Conservation (phyloP, 106 monocot species). For the Hemerocallis citrina region DNA sequence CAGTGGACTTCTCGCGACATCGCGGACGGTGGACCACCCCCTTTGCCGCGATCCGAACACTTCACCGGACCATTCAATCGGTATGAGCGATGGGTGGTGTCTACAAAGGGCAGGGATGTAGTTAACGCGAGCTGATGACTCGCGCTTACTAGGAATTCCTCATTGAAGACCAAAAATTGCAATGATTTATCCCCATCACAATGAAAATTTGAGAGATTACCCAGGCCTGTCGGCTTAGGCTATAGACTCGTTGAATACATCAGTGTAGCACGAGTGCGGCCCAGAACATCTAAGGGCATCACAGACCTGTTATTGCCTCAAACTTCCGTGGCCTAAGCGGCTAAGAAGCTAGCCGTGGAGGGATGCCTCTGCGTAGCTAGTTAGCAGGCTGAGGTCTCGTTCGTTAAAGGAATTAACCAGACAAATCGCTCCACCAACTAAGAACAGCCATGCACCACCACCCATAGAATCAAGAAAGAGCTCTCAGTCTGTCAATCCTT, state of each 20-base stretch:
- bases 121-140: conserved; percentile 12
- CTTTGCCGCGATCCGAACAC: background rate
- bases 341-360: conserved; percentile 72
- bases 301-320: conserved; percentile 85
- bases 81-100: conserved; percentile 6
- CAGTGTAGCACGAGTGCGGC: conserved; percentile 78
- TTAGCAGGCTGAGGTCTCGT: conserved; percentile 40
- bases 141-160: conserved; percentile 15
- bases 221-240: background rate
- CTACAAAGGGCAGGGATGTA: conserved; percentile 15
- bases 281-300: conserved; percentile 89
- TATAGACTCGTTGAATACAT: conserved; percentile 43
- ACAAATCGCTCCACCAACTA: conserved; percentile 45
- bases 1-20: conserved; percentile 12
- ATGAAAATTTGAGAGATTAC: conserved; percentile 17
- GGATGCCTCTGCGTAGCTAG: conserved; percentile 25
- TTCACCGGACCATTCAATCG: conserved; percentile 9
- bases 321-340: conserved; percentile 63
- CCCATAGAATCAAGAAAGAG: conserved; percentile 75
- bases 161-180: conserved; percentile 11
- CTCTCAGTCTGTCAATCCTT: conserved; percentile 9
- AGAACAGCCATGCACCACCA: conserved; percentile 81
- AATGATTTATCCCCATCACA: conserved; percentile 16
- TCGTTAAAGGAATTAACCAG: conserved; percentile 30
- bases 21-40: background rate